A percentile compares a stretch with the other conserved stretches of the same genome.
Evolutionary conservation across 129 eudicot species (phyloP).

Genomic region (Helianthus tuberosus): DNA sequence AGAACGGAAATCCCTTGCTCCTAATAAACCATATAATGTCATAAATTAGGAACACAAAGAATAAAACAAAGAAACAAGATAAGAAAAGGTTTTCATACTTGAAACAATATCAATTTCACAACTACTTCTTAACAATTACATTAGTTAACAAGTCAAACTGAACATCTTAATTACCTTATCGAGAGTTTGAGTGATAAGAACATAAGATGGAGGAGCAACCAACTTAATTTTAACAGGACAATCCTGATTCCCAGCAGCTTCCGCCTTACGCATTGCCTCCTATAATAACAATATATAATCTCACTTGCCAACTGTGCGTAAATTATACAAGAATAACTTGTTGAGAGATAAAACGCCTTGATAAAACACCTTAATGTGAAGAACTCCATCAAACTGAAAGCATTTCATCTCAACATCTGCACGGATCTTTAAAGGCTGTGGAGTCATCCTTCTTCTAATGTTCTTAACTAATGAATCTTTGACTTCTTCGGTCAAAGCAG

Average conservation of each 20-base stretch:
- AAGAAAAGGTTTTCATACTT: background rate
- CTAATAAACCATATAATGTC: conserved; percentile 34
- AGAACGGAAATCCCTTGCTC: conserved; percentile 85
- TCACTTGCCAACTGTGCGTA: conserved; percentile 19
- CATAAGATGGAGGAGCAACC: conserved; percentile 95
- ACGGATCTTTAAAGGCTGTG: conserved; percentile 93
- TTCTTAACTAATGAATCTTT: conserved; percentile 83
- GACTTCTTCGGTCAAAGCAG: conserved; percentile 83
- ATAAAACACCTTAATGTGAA: conserved; percentile 82
- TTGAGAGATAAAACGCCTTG: conserved; percentile 1
- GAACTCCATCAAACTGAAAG: conserved; percentile 92
- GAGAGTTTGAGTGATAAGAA: conserved; percentile 94
- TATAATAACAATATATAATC: conserved; percentile 24
- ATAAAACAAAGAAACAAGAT: background rate
- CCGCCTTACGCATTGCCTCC: conserved; percentile 99
- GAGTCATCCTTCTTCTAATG: conserved; percentile 95
- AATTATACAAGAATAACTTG: conserved; percentile 8
- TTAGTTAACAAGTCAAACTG: background rate
- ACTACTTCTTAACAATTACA: background rate
- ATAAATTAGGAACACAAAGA: background rate
- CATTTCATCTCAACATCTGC: conserved; percentile 97
- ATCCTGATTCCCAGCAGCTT: conserved; percentile 90
- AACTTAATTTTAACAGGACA: conserved; percentile 94
- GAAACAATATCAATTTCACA: background rate
- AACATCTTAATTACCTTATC: conserved; percentile 67